Percentiles rank a stretch among this genome's conserved stretches.
These are phyloP conservation scores for Magnolia kwangsiensis DNA, from an alignment of 164 flowering plant genomes.

Conservation along the genomic window DNA sequence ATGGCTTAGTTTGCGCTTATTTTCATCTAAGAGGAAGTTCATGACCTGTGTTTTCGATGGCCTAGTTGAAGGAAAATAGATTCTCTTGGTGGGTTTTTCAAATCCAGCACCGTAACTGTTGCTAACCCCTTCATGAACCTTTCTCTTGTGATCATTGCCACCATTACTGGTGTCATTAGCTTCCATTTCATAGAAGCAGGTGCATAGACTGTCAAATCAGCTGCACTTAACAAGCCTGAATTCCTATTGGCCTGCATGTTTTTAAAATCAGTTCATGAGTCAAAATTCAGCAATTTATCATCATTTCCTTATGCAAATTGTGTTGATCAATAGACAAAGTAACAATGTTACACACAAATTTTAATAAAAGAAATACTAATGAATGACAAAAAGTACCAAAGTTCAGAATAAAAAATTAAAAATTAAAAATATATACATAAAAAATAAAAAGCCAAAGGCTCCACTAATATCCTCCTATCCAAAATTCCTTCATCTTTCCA, in stretches of 20 bases:
- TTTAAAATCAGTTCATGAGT: not conserved
- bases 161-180: not conserved
- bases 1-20: constrained; percentile 29
- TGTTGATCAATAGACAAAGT: too few relatives aligned
- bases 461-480: too few relatives aligned
- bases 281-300: constrained; percentile 1
- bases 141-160: constrained; percentile 6
- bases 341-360: too few relatives aligned
- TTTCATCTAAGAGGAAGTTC: constrained; percentile 24
- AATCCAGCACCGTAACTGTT: not conserved
- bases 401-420: too few relatives aligned
- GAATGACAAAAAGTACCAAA: too few relatives aligned
- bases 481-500: too few relatives aligned
- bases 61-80: constrained; percentile 19
- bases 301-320: not conserved
- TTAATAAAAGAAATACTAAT: too few relatives aligned
- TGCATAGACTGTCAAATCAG: not conserved
- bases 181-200: not conserved
- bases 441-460: too few relatives aligned
- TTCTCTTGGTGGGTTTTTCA: constrained; percentile 17
- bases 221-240: not conserved
- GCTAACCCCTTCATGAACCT: not conserved
- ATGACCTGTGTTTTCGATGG: constrained; percentile 35
- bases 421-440: too few relatives aligned
- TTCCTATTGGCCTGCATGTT: not conserved